Percentiles rank a stretch among this genome's conserved stretches.
Conservation (phyloP, 2,329 filamentous ascomycete species). For the Dendrostoma leiphaemia region DNA sequence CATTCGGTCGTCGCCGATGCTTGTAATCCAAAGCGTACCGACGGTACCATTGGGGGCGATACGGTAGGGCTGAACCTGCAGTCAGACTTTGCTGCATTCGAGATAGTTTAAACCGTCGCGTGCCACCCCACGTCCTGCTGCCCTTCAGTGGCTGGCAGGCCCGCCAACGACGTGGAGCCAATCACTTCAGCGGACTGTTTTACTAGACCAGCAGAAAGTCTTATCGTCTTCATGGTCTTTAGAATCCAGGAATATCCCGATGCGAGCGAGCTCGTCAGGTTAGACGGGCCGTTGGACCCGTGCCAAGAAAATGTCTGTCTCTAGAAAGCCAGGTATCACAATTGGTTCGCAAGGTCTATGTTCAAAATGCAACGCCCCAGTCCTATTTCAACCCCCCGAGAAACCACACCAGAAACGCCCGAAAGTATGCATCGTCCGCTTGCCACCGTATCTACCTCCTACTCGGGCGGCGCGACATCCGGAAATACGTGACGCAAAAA, state of each 20-base stretch:
- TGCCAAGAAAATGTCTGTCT: too few species aligned
- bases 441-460: background rate
- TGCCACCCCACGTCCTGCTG: background rate
- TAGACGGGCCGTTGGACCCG: too few species aligned
- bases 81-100: background rate
- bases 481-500: slow-evolving; percentile 65
- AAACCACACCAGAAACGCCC: background rate
- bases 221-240: too few species aligned
- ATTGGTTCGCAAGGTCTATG: background rate
- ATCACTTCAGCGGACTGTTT: too few species aligned
- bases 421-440: background rate
- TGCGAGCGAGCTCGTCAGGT: too few species aligned
- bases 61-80: slow-evolving; percentile 9
- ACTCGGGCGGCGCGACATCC: slow-evolving; percentile 24
- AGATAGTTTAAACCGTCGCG: background rate
- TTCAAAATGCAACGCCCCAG: background rate
- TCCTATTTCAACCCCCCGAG: background rate
- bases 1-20: background rate
- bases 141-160: background rate
- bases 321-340: background rate
- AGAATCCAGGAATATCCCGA: too few species aligned
- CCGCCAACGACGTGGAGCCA: too few species aligned
- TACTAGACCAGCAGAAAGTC: too few species aligned
- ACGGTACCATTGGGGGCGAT: slow-evolving; percentile 4
- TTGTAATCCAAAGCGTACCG: background rate